Evolutionary conservation across 148 eudicot species (phyloP), one percentile per base, ranked within the genome.

Genomic region (Silene uniflora): DNA sequence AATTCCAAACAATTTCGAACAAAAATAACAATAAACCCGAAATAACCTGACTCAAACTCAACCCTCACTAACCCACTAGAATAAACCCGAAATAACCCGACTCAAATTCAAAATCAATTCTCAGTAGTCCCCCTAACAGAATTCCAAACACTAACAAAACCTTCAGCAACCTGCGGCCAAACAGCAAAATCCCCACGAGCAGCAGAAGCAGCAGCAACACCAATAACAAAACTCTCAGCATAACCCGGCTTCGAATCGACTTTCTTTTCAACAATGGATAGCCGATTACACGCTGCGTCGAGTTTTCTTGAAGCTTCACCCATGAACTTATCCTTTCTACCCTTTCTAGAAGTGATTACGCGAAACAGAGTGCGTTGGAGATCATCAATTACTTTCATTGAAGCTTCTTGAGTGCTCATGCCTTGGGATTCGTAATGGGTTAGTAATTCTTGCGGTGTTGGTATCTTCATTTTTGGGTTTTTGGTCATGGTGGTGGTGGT

Each of bases 241-340:
- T 67, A 92, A 0, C 93, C 88, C 7, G 95, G 97, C 61, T 92
- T 92, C 3, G 90, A 78, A 73, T 92, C 97, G 8, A 92, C 46
- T 85, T 90, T 92, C 88, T 75, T 81, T 13, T 92, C 93, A 0
- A 92, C 46, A 19, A 81, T 79, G 39, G 85, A 73, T 11, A 92
- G 82, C 9, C 90, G 85, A 12, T 84, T 62, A 70, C 89, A 88
- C 6, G 81, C 76, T 3, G 81, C 75, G 17, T 88, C 93, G 44
- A 91, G 88, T 79, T 90, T 90, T 35, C 80, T 85, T 14, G 85
- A 80, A 65, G 82, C 67, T 42, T 86, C 88, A 16, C 65, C 63
- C 74, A 61, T 76, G 44, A 74, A 44, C 5, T 74, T 81, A 22
- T 62, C 73, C 62, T 69, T 72, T 29, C 69, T 79, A 2, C 70